Conservation (phyloP, 176 grass and related monocot species). For the Triticum urartu region DNA sequence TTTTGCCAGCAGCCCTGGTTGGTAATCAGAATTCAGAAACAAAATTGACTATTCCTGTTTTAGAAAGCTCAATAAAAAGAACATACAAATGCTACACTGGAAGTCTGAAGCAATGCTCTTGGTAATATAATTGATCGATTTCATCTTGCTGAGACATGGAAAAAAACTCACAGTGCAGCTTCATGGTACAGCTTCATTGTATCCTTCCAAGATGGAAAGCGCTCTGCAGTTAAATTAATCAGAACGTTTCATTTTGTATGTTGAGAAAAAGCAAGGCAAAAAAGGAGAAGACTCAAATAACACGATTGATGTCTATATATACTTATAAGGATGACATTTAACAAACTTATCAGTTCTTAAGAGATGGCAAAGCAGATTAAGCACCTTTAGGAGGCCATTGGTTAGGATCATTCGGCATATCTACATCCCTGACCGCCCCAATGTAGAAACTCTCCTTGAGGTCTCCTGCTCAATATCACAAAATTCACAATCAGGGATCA, state of each 20-base stretch:
- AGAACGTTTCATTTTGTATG: conserved; percentile 26
- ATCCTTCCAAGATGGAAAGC: conserved; percentile 62
- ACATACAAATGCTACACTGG: background rate
- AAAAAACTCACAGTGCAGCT: conserved; percentile 62
- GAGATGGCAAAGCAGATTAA: background rate
- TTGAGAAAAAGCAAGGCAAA: background rate
- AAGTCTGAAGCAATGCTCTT: background rate
- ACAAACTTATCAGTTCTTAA: conserved; percentile 10
- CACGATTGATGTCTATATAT: background rate
- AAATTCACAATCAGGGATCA: background rate
- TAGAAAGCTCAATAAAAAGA: background rate
- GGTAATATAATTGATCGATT: background rate
- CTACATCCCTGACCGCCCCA: conserved; percentile 25
- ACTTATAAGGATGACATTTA: background rate
- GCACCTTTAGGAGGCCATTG: conserved; percentile 75
- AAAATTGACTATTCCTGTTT: background rate
- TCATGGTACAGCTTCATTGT: conserved; percentile 61
- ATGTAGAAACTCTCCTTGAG: conserved; percentile 87
- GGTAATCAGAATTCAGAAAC: background rate
- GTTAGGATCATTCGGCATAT: conserved; percentile 40
- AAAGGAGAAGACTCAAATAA: background rate
- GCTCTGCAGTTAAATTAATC: conserved; percentile 46
- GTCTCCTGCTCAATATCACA: conserved; percentile 42
- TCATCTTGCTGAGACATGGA: background rate
- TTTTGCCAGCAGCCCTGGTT: conserved; percentile 44